Conservation (phyloP, 2,329 filamentous ascomycete genomes). For the Colletotrichum siamense region DNA sequence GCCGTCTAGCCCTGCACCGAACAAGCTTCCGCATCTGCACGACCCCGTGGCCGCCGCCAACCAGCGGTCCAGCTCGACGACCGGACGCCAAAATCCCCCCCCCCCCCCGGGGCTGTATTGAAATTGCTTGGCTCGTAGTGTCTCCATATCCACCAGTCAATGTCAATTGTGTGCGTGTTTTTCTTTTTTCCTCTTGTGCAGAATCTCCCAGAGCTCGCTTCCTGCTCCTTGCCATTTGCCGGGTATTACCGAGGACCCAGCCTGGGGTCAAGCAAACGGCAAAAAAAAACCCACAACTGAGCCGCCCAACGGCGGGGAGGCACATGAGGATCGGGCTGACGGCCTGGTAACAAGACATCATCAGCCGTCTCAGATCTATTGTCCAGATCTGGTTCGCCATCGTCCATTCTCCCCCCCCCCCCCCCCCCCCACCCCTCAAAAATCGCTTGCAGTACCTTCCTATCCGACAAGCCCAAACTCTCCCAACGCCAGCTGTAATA, state of each 20-base stretch:
- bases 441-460: background rate
- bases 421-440: background rate
- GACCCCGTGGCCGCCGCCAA: background rate
- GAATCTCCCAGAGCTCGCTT: background rate
- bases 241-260: slow-evolving; percentile 11
- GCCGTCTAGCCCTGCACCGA: background rate
- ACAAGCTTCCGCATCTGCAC: slow-evolving; percentile 6
- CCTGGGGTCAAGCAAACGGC: background rate
- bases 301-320: background rate
- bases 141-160: background rate
- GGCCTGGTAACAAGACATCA: background rate
- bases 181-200: background rate
- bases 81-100: background rate
- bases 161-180: background rate
- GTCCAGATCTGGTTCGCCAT: background rate
- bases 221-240: background rate
- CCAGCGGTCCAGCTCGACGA: background rate
- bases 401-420: background rate
- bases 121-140: background rate
- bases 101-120: background rate
- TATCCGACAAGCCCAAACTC: background rate
- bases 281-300: background rate
- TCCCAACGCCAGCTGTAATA: background rate
- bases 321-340: background rate
- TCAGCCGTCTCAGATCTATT: background rate